phyloP scores from a whole-genome alignment of 306 rosid genomes.

The Prinsepia uniflora region DNA sequence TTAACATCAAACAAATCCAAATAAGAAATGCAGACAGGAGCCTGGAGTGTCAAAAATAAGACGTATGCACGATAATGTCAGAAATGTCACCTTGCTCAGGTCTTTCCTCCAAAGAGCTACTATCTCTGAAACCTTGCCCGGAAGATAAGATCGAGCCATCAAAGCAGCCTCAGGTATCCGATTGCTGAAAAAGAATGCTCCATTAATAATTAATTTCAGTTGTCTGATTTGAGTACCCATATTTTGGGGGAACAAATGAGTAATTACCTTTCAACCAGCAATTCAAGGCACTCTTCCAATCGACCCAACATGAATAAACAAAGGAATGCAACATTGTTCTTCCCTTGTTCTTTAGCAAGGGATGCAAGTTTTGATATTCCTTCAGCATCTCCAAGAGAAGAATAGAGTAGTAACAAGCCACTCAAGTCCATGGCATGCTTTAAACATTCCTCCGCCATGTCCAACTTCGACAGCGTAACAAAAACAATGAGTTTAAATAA shows the following conservation, averaged over 20 bases:
- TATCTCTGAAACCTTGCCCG: conserved; percentile 94
- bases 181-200: conserved; percentile 54
- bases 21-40: background rate
- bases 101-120: conserved; percentile 97
- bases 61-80: background rate
- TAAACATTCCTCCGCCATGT: conserved; percentile 97
- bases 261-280: conserved; percentile 84
- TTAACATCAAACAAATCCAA: background rate
- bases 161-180: conserved; percentile 99
- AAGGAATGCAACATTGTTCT: conserved; percentile 95
- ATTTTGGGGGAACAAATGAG: conserved; percentile 10
- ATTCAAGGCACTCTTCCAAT: conserved; percentile 94
- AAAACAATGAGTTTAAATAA: background rate
- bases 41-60: background rate
- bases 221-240: conserved; percentile 6
- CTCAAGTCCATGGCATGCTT: conserved; percentile 92
- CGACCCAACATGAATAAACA: conserved; percentile 94
- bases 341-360: conserved; percentile 97
- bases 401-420: conserved; percentile 90
- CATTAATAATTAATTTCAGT: conserved; percentile 10
- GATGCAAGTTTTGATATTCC: conserved; percentile 79
- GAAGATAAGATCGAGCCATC: conserved; percentile 99
- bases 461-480: conserved; percentile 62
- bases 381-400: conserved; percentile 97
- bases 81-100: conserved; percentile 66